phyloP scores from a whole-genome alignment of 352 stramenopile species.

The Phytophthora tentaculata region DNA sequence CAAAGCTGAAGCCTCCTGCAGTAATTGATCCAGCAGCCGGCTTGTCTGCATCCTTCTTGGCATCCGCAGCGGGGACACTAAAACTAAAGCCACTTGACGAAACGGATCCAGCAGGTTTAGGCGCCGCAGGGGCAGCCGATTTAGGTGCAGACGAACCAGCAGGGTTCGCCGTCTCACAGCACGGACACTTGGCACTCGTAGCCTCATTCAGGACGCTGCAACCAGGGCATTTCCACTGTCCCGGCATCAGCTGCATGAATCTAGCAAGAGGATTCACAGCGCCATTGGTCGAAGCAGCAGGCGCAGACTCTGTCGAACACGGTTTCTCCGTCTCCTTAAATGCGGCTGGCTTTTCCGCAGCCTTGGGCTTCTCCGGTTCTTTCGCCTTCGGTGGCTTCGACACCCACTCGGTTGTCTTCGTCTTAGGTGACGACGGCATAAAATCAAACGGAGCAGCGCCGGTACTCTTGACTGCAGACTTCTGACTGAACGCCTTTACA shows the following conservation, averaged over 20 bases:
- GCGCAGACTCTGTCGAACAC: not conserved
- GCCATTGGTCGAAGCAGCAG: conserved; percentile 23
- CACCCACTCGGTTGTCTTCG: conserved; percentile 47
- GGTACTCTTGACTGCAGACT: conserved; percentile 29
- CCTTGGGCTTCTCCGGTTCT: conserved; percentile 29
- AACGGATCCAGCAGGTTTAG: conserved; percentile 22
- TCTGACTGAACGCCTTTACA: conserved; percentile 34
- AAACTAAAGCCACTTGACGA: conserved; percentile 46
- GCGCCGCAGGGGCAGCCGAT: conserved; percentile 5
- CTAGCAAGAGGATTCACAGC: conserved; percentile 59
- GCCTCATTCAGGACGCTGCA: conserved; percentile 75
- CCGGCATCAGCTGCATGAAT: conserved; percentile 71
- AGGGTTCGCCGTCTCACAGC: conserved; percentile 74
- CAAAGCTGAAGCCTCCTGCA: conserved; percentile 56
- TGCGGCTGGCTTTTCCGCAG: conserved; percentile 21
- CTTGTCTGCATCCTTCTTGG: conserved; percentile 31
- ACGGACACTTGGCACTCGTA: conserved; percentile 73
- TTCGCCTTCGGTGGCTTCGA: conserved; percentile 32
- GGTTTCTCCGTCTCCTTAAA: conserved; percentile 19
- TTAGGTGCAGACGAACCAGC: conserved; percentile 13
- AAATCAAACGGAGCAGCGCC: conserved; percentile 65
- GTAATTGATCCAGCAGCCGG: conserved; percentile 27
- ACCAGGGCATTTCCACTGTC: conserved; percentile 84
- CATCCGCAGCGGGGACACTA: conserved; percentile 20
- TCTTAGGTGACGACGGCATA: conserved; percentile 67